Conservation (phyloP, 2,329 filamentous ascomycete genomes). For the Fusarium sp. region DNA sequence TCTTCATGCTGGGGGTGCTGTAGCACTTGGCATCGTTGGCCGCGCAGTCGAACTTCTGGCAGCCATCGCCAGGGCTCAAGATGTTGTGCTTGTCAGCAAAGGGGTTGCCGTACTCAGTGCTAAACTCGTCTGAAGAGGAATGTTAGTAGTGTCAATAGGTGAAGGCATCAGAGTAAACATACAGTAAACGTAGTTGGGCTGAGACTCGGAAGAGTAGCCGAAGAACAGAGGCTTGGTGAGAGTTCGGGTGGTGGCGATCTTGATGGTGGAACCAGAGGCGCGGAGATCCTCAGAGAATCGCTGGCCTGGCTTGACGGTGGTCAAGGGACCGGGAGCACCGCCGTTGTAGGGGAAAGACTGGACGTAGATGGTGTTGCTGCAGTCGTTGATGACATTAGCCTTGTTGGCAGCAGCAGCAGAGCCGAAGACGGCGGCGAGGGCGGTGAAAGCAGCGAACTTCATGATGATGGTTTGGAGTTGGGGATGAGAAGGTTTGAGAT, state of each 20-base stretch:
- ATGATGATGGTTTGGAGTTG: constrained; percentile 36
- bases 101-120: constrained; percentile 52
- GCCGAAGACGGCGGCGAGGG: constrained; percentile 46
- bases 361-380: constrained; percentile 46
- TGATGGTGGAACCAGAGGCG: constrained; percentile 51
- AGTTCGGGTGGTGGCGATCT: constrained; percentile 51
- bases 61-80: constrained; percentile 50
- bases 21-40: constrained; percentile 51
- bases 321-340: constrained; percentile 44
- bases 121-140: constrained; percentile 49
- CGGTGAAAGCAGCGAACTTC: constrained; percentile 42
- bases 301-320: constrained; percentile 46
- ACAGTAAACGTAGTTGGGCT: constrained; percentile 53
- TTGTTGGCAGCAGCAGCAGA: constrained; percentile 45
- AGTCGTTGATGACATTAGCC: constrained; percentile 51
- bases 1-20: constrained; percentile 50
- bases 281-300: constrained; percentile 50
- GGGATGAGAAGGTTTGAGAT: not conserved
- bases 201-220: constrained; percentile 52
- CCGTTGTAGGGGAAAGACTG: constrained; percentile 50
- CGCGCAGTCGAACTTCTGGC: constrained; percentile 51
- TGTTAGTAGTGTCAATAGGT: constrained; percentile 5
- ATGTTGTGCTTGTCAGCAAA: constrained; percentile 50
- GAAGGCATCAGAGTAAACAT: constrained; percentile 26
- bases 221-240: constrained; percentile 52